phyloP scores from a whole-genome alignment of 371 early-diverging fungal genomes.

The Mortierella sp. region DNA sequence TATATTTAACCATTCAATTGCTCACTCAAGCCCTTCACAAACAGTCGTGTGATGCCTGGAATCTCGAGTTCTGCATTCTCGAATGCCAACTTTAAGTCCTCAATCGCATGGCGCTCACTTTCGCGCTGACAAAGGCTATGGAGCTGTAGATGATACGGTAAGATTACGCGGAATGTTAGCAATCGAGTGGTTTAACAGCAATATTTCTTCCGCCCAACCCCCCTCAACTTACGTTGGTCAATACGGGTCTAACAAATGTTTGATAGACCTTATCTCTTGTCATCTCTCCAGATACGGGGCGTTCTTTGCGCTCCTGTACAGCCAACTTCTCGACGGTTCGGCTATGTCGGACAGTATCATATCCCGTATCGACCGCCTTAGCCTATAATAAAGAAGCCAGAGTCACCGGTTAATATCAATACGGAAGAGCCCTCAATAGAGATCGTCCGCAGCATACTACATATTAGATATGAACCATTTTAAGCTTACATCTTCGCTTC shows the following conservation, averaged over 20 bases:
- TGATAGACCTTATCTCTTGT: slow-evolving; percentile 50
- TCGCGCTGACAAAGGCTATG: slow-evolving; percentile 65
- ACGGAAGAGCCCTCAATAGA: neutral
- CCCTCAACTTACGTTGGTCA: slow-evolving; percentile 31
- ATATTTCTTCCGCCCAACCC: no score
- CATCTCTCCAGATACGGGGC: slow-evolving; percentile 25
- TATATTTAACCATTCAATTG: slow-evolving; percentile 30
- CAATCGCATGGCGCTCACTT: slow-evolving; percentile 68
- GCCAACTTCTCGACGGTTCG: slow-evolving; percentile 40
- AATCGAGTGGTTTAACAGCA: neutral
- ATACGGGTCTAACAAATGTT: slow-evolving; percentile 48
- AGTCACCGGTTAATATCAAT: neutral
- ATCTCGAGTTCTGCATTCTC: slow-evolving; percentile 74
- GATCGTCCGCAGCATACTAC: neutral
- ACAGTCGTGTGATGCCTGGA: slow-evolving; percentile 69
- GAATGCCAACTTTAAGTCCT: slow-evolving; percentile 68
- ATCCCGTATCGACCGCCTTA: slow-evolving; percentile 30
- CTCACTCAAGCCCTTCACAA: slow-evolving; percentile 65
- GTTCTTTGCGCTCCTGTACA: slow-evolving; percentile 45
- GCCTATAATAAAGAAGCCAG: neutral
- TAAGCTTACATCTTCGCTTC: slow-evolving; percentile 17
- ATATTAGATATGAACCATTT: neutral
- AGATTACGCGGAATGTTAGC: neutral
- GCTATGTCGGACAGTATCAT: slow-evolving; percentile 39
- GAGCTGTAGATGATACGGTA: neutral